A percentile compares a stretch with the other conserved stretches of the same genome.
phyloP scores from a whole-genome alignment of 768 basidiomycete genomes.

The Leccinellum luteum region DNA sequence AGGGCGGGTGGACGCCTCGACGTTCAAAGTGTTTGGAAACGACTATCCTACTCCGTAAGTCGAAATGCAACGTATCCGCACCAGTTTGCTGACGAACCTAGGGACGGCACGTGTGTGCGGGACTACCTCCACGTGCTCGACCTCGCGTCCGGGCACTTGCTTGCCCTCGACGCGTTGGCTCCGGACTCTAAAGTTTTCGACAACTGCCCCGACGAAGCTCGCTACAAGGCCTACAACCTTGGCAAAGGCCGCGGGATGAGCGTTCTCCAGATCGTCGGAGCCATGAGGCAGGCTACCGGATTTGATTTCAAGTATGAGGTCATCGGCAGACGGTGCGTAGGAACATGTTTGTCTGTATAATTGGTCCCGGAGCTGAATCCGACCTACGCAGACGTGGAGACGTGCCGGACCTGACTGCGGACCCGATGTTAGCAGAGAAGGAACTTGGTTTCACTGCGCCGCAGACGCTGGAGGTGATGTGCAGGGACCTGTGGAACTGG shows the following conservation, averaged over 20 bases:
- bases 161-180: conserved; percentile 82
- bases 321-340: conserved; percentile 79
- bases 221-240: conserved; percentile 94
- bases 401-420: conserved; percentile 94
- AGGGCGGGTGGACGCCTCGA: conserved; percentile 72
- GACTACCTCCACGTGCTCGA: conserved; percentile 95
- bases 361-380: conserved; percentile 3
- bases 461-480: conserved; percentile 86
- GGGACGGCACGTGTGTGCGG: conserved; percentile 97
- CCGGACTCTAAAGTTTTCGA: conserved; percentile 57
- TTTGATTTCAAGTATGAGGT: conserved; percentile 88
- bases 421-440: conserved; percentile 85
- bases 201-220: conserved; percentile 47
- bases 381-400: conserved; percentile 69
- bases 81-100: conserved; percentile 26
- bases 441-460: conserved; percentile 91
- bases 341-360: neutral
- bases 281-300: conserved; percentile 90
- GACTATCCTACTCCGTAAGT: conserved; percentile 92
- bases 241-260: conserved; percentile 91
- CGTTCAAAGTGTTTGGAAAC: conserved; percentile 87
- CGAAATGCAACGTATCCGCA: too few species aligned
- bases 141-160: conserved; percentile 89
- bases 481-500: conserved; percentile 98
- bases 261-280: conserved; percentile 90